Evolutionary conservation across 805 yeast species (phyloP), one percentile per base, ranked within the genome.

Genomic region (Hanseniaspora occidentalis): DNA sequence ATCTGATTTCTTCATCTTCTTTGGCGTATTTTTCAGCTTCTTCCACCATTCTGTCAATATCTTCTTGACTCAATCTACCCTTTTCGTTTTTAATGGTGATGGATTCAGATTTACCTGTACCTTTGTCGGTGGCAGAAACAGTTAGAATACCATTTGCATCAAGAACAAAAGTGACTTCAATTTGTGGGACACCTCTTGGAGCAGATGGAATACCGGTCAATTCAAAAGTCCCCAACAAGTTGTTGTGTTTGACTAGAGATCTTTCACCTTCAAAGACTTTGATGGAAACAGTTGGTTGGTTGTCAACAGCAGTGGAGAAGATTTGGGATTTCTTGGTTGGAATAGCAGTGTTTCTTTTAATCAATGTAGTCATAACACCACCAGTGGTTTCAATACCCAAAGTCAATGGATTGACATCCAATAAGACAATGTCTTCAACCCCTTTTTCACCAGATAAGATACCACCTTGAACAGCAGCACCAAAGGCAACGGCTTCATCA

Each of bases 401-500:
- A 41, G 96, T 86, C 60, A 86, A 76, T 56, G 96, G 94, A 56
- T 88, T 84, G 48, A 86, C 96, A 68, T 86, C 96, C 57, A 88
- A 74, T 58, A 86, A 71, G 49, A 89, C 89, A 54, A 82, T 79
- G 60, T 82, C 92, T 56, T 82, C 94, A 48, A 79, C 92, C 64
- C 94, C 92, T 56, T 81, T 86, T 67, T 88, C 96, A 65, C 97
- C 97, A 42, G 94, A 78, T 50, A 89, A 71, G 53, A 89, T 94
- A 71, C 97, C 97, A 43, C 95, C 97, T 72, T 89, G 98, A 48
- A 89, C 96, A 48, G 98, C 96, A 46, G 97, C 97, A 76, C 98
- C 98, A 57, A 79, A 89, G 35, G 97, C 98, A 58, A 89, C 97
- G 62, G 98, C 98, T 73, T 89, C 98, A 70, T 89, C 98, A 48